phyloP scores from a whole-genome alignment of 2,329 filamentous ascomycete species.

The Trichophyton verrucosum region DNA sequence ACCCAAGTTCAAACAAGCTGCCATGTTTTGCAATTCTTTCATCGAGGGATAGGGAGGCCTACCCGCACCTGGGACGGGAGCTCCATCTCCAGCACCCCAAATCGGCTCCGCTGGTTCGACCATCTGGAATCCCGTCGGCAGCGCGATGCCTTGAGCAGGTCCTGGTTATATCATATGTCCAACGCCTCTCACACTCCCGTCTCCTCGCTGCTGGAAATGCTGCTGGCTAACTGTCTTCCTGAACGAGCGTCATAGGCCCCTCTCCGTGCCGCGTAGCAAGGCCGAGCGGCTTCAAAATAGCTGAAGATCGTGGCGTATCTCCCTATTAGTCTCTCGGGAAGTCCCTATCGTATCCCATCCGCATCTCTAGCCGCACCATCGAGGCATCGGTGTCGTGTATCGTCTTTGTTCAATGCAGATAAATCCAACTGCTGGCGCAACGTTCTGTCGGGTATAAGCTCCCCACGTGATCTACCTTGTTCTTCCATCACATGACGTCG shows the following conservation, averaged over 20 bases:
- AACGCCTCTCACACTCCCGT: neutral
- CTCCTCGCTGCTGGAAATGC: neutral
- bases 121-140: neutral
- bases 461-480: neutral
- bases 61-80: constrained; percentile 1
- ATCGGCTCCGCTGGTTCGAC: neutral
- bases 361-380: neutral
- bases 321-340: neutral
- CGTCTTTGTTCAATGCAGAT: too few relatives aligned
- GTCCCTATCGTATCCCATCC: neutral
- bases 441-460: neutral
- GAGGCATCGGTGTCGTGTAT: neutral
- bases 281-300: neutral
- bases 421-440: too few relatives aligned
- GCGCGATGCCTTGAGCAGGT: neutral
- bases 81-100: constrained; percentile 4
- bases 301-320: neutral
- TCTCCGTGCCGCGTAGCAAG: neutral
- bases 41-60: constrained; percentile 20
- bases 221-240: neutral
- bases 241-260: neutral
- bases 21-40: constrained; percentile 26
- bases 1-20: constrained; percentile 10
- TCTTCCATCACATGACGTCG: neutral
- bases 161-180: neutral